These are phyloP conservation scores for Beauveria sp. DNA, from an alignment of 2,329 filamentous ascomycete genomes.

Conservation along the genomic window DNA sequence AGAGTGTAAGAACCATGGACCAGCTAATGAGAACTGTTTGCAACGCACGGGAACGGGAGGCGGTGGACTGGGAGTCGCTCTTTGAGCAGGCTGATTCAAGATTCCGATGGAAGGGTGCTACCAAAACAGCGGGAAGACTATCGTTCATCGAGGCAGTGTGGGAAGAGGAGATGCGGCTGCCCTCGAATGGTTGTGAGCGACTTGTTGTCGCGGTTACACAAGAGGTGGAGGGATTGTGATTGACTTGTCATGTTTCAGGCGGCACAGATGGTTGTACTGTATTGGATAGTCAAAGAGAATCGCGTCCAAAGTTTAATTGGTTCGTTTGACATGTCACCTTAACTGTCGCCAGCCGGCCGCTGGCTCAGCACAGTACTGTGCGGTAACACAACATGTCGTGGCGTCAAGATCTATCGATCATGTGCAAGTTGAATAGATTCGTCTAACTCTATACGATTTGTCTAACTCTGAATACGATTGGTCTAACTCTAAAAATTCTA, in stretches of 20 bases:
- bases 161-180: constrained; percentile 12
- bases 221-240: background rate
- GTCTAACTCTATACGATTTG: background rate
- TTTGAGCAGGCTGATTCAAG: constrained; percentile 30
- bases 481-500: background rate
- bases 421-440: background rate
- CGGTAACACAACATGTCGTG: constrained; percentile 3
- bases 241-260: background rate
- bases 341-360: background rate
- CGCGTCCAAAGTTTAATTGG: background rate
- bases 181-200: background rate
- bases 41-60: constrained; percentile 37
- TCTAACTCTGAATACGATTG: no score
- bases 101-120: constrained; percentile 28
- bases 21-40: constrained; percentile 38
- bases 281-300: background rate
- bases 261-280: background rate
- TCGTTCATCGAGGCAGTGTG: constrained; percentile 31
- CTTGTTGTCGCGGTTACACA: constrained; percentile 6
- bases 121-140: constrained; percentile 21
- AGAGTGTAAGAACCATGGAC: constrained; percentile 33
- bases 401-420: background rate
- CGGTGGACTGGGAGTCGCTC: constrained; percentile 33
- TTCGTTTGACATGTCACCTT: background rate
- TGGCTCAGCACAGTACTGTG: background rate